Conservation (phyloP, 2,329 filamentous ascomycete genomes). For the Cytospora piceae region DNA sequence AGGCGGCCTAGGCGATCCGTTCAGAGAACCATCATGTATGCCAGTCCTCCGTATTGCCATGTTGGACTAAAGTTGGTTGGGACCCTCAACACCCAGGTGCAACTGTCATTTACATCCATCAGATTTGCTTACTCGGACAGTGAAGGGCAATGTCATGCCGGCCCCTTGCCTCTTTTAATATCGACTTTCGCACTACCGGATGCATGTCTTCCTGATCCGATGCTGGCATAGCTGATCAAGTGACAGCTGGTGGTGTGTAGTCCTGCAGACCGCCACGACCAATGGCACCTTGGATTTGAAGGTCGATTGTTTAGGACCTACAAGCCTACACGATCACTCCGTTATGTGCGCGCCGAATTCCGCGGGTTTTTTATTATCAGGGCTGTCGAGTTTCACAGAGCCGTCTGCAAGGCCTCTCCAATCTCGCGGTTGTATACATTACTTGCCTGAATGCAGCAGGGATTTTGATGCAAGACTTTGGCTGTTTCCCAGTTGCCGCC, state of each 20-base stretch:
- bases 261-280: slow-evolving; percentile 19
- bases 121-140: slow-evolving; percentile 9
- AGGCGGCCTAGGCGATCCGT: neutral
- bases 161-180: slow-evolving; percentile 1
- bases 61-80: neutral
- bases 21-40: neutral
- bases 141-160: neutral
- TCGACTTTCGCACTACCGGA: slow-evolving; percentile 7
- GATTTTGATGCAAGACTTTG: neutral
- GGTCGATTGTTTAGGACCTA: slow-evolving; percentile 6
- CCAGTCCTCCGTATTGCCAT: neutral
- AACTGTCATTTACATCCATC: slow-evolving; percentile 12
- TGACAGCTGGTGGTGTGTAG: slow-evolving; percentile 5
- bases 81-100: neutral
- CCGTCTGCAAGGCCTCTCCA: neutral
- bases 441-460: neutral
- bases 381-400: neutral
- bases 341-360: neutral
- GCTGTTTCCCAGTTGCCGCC: slow-evolving; percentile 19
- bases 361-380: neutral
- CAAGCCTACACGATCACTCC: neutral
- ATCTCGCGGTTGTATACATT: neutral
- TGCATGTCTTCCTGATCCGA: slow-evolving; percentile 16
- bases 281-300: slow-evolving; percentile 10
- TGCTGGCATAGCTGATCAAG: slow-evolving; percentile 4